phyloP scores from a whole-genome alignment of 148 eudicot species.

The Rhododendron griersonianum region DNA sequence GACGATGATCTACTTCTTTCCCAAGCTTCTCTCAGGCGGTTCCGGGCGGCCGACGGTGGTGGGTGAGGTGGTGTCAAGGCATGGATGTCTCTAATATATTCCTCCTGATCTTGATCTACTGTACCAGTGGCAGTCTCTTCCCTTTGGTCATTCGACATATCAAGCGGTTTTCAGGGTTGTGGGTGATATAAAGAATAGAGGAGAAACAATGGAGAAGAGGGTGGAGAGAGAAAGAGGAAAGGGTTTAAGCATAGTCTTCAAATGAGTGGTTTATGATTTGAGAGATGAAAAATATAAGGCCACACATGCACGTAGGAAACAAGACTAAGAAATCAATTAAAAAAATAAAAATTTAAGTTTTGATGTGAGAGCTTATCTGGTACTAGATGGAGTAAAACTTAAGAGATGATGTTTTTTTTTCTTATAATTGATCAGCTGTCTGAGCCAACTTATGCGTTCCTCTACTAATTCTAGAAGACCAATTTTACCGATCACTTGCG shows the following conservation, averaged over 20 bases:
- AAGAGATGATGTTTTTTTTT: background rate
- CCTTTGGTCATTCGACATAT: slow-evolving; percentile 34
- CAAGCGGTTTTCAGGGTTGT: background rate
- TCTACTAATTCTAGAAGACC: no score
- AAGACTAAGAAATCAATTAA: background rate
- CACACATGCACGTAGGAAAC: slow-evolving; percentile 12
- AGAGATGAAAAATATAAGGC: background rate
- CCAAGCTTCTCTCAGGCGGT: slow-evolving; percentile 28
- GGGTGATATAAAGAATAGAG: background rate
- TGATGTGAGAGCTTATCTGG: background rate
- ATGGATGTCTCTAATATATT: slow-evolving; percentile 62
- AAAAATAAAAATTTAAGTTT: background rate
- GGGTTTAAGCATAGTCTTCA: slow-evolving; percentile 4
- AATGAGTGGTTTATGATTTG: slow-evolving; percentile 11
- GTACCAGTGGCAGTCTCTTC: slow-evolving; percentile 23
- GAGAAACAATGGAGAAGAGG: background rate
- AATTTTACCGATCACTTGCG: no score
- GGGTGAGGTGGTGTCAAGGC: slow-evolving; percentile 42
- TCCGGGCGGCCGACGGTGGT: slow-evolving; percentile 12
- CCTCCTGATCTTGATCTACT: slow-evolving; percentile 29
- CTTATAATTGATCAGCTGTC: no score
- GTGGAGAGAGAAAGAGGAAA: background rate
- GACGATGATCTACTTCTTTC: slow-evolving; percentile 50
- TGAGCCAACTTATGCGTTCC: no score
- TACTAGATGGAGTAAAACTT: background rate